Percentiles rank a stretch among this genome's conserved stretches.
phyloP scores from a whole-genome alignment of 2,329 filamentous ascomycete species.

The Botrytis tulipae region DNA sequence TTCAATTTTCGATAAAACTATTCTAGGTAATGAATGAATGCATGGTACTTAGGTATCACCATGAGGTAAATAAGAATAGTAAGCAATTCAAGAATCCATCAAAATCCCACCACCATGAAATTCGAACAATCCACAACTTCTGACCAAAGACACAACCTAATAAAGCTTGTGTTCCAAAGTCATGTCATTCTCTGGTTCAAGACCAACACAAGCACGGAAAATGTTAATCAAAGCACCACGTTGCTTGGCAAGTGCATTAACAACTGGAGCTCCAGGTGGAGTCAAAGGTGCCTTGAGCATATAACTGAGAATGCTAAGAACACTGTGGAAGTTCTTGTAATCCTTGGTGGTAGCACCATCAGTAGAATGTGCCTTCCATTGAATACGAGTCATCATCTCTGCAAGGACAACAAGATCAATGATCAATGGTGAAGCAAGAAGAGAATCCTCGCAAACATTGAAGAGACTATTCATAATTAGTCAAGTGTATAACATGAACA shows the following conservation, averaged over 20 bases:
- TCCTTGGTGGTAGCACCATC: constrained; percentile 57
- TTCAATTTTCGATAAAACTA: constrained; percentile 11
- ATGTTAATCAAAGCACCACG: constrained; percentile 93
- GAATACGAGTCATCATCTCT: constrained; percentile 98
- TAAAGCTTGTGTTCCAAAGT: constrained; percentile 98
- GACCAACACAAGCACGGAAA: constrained; percentile 93
- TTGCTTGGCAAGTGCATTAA: constrained; percentile 96
- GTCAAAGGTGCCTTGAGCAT: constrained; percentile 98
- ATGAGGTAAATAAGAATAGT: constrained; percentile 29
- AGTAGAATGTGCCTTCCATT: constrained; percentile 70
- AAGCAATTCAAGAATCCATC: constrained; percentile 9
- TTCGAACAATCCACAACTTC: neutral
- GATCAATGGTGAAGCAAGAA: constrained; percentile 92
- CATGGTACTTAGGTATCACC: constrained; percentile 36
- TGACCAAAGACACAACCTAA: constrained; percentile 42
- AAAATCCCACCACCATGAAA: constrained; percentile 4
- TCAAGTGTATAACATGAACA: constrained; percentile 21
- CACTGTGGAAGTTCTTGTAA: constrained; percentile 93
- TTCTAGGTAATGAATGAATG: constrained; percentile 37
- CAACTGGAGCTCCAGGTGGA: constrained; percentile 88
- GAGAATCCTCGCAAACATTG: constrained; percentile 98
- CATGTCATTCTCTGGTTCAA: constrained; percentile 98
- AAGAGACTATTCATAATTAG: constrained; percentile 63
- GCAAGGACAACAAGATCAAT: constrained; percentile 91
- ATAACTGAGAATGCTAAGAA: constrained; percentile 95